Base-by-base conservation (phyloP, 768 basidiomycete species). In the Trametes cinnabarina region DNA sequence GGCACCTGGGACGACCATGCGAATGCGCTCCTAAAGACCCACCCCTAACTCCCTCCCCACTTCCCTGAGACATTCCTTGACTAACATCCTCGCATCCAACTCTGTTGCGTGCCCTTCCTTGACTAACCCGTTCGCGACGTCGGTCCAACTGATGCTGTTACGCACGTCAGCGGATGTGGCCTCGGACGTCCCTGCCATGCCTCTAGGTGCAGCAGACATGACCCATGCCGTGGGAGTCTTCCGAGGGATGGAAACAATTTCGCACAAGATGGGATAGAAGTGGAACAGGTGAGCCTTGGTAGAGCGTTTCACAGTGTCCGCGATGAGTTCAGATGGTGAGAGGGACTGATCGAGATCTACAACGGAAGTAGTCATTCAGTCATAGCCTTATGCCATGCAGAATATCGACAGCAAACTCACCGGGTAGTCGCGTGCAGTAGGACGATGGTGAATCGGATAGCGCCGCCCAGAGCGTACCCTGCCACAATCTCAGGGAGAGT, bases 221-320 rank as follows among this genome's bases (percentile, higher is more conserved):
- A 90, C 72, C 87, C 89, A 93, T 11, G 84, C 80, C 2, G 81
- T 77, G 0, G 93, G 90, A 12, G 85, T 77, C 63, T 79, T 82
- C 26, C 85, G 77, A 0, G 88, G 83, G 54, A 87, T 81, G 2
- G 92, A 84, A 8, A 82, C 86, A 46, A 96, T 87, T 65, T 93
- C 86, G 63, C 89, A 88, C 4, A 97, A 71, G 2, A 90, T 73
- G 0, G 83, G 75, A 66, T 95, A 95, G 57, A 96, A 86, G 67
- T 94, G 86, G 79, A 96, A 96, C 11, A 98, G 74, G 65, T 96
- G 94, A 0, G 89, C 93, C 15, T 84, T 79, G 0, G 84, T 71
- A 1, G 94, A 94, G 1, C 90, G 83, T 63, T 83, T 84, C 12
- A 88, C 82, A 0, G 88, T 82, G 58, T 92, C 86, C 0, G 85